Evolutionary conservation across 257 asterid species (phyloP).

Genomic region (Catharanthus roseus): DNA sequence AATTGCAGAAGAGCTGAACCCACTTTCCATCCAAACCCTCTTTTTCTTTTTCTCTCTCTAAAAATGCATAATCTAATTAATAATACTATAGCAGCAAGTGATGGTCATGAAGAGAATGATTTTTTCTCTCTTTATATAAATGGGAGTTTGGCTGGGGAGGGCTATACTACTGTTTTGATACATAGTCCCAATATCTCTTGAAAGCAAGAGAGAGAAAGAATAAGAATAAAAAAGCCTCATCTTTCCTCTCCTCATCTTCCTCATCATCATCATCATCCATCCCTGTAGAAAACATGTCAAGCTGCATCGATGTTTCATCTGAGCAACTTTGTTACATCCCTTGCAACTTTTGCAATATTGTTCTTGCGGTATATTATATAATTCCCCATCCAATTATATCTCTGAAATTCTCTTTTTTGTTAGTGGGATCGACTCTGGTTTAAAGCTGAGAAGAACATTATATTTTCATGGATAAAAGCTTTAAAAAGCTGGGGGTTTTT

Average conservation of each 20-base stretch:
- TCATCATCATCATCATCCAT: neutral
- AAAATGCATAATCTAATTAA: no score
- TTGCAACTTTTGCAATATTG: constrained; percentile 85
- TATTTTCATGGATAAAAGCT: constrained; percentile 39
- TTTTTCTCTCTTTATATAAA: constrained; percentile 4
- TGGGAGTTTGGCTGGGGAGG: neutral
- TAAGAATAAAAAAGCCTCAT: neutral
- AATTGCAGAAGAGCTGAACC: constrained; percentile 9
- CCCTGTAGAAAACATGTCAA: constrained; percentile 26
- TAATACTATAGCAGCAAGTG: no score
- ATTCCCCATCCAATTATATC: neutral
- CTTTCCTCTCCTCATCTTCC: no score
- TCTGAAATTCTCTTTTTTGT: constrained; percentile 13
- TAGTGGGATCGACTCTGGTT: constrained; percentile 40
- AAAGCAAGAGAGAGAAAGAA: constrained; percentile 8
- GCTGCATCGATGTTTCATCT: constrained; percentile 43
- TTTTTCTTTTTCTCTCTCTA: neutral
- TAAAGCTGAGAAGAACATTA: constrained; percentile 17
- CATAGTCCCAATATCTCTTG: constrained; percentile 13
- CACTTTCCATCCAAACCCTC: constrained; percentile 16
- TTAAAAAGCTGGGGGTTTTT: constrained; percentile 35
- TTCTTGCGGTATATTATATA: constrained; percentile 64
- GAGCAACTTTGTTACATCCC: constrained; percentile 88
- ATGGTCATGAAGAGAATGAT: no score
- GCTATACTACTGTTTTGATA: constrained; percentile 17